Base-by-base conservation (phyloP, 164 flowering plant species). In the Piper longum region DNA sequence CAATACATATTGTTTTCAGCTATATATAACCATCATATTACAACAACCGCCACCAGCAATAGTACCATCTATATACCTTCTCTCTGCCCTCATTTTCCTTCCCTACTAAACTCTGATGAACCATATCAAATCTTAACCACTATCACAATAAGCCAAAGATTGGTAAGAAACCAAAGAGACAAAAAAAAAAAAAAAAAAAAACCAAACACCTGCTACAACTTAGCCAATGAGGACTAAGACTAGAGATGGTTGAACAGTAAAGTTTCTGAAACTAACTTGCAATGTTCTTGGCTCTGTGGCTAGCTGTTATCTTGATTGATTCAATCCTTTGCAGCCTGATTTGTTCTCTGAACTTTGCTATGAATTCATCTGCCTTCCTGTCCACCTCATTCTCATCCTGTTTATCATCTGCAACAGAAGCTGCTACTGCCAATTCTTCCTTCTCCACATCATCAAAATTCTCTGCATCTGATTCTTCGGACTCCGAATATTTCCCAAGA, bases 281-380 rank as follows among this genome's bases (percentile, higher is more conserved):
- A 41, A 45, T 57, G 45, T 43, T 36, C 17, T 54, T 57, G 39
- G 51, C 52, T 16, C 57, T 51, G 52, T 66, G 63, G 4, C 62
- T 48, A 14, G 52, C 60, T 0, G 68, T 39, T 59, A 39, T 66
- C 63, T 68, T 62, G 64, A 67, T 61, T 1, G 89, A 82, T 54
- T 84, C 91, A 41, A 81, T 78, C 70, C 86, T 85, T 67, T 92
- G 98, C 57, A 89, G 91, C 73, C 98, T 78, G 65, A 92, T 92
- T 64, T 89, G 96, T 83, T 92, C 96, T 56, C 91, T 89, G 70
- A 92, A 87, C 71, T 87, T 89, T 54, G 96, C 96, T 66, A 89
- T 89, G 76, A 92, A 92, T 70, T 92, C 98, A 64, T 75, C 93
- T 18, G 96, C 98, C 68, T 92, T 89, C 83, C 80, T 84, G 66